A percentile compares a stretch with the other conserved stretches of the same genome.
Conservation (phyloP, 2,329 filamentous ascomycete species). For the Myriosclerotinia duriaeana region DNA sequence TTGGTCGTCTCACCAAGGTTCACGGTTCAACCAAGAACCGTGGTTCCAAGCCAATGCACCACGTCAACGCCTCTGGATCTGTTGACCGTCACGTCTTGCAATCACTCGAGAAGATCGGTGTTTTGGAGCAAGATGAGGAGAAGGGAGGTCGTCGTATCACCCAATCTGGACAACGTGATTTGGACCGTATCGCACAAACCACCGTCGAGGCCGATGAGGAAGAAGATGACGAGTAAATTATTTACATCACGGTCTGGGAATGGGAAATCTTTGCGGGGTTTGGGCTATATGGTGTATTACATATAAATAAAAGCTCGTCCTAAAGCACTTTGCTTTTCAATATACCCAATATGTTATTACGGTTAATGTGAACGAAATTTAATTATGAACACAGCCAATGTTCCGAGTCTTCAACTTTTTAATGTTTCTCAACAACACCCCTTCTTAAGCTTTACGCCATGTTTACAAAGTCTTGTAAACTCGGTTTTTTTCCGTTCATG, state of each 20-base stretch:
- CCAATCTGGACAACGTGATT: constrained; percentile 96
- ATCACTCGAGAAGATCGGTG: constrained; percentile 98
- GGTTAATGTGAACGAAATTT: constrained; percentile 14
- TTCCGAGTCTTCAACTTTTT: not conserved
- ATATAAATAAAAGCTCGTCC: constrained; percentile 24
- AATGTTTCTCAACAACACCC: not conserved
- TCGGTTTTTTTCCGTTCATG: not conserved
- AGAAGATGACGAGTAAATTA: constrained; percentile 65
- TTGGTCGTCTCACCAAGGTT: constrained; percentile 93
- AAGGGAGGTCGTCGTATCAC: constrained; percentile 99
- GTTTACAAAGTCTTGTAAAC: not conserved
- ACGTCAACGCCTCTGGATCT: constrained; percentile 91
- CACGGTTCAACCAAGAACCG: constrained; percentile 98
- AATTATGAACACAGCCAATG: not conserved
- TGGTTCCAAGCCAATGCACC: constrained; percentile 83
- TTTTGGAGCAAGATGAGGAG: constrained; percentile 95
- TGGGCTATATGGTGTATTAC: constrained; percentile 29
- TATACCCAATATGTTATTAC: constrained; percentile 20
- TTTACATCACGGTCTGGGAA: constrained; percentile 28
- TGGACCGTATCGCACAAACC: constrained; percentile 91
- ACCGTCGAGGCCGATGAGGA: constrained; percentile 71
- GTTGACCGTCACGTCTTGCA: constrained; percentile 98
- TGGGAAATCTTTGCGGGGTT: constrained; percentile 30
- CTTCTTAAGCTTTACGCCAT: not conserved
- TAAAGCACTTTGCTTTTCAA: constrained; percentile 23